Base-by-base conservation (phyloP, 2,329 filamentous ascomycete genomes). In the Xylariaceae sp. region DNA sequence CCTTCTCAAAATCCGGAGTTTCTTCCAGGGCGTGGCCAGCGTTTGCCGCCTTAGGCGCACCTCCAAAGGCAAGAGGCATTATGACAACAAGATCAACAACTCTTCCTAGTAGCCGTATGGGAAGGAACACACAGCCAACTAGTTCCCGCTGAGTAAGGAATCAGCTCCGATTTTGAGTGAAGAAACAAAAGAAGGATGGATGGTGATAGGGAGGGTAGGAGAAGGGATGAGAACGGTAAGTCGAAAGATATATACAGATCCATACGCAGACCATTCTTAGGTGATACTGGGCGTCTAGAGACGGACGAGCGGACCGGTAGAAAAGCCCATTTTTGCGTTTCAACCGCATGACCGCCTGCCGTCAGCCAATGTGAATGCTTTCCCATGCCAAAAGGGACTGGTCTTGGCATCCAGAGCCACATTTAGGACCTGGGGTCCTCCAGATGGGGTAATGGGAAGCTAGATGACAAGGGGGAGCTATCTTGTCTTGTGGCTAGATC, bases 1-100 rank as follows among this genome's bases (percentile, higher is more conserved):
- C 74, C 49, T 52, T 67, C 55, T 73, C 69, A 49, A 77, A 74
- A 42, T 71, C 58, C 50, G 74, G 74, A n/a, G 72, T 71, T 52
- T 76, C 73, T 43, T 71, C 68, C 55, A 70, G 68, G 44, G 70
- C 71, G 29, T 44, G 38, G 32, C 42, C 43, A 10, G 56, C 29
- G n/a, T 55, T 55, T 11, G 55, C 47, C 36, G 29, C 40, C 17
- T 34, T 38, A 4, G 51, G 45, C 38, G 40, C 44, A 33, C 19
- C 17, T 34, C 37, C 38, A 36, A 12, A 44, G 20, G 29, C n/a
- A n/a, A n/a, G n/a, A n/a, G n/a, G n/a, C n/a, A n/a, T n/a, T n/a
- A n/a, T n/a, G n/a, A n/a, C n/a, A n/a, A n/a, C n/a, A n/a, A n/a
- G n/a, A n/a, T n/a, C n/a, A n/a, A n/a, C n/a, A n/a, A n/a, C n/a